phyloP scores from a whole-genome alignment of 306 rosid genomes.

The Citrullus colocynthis region DNA sequence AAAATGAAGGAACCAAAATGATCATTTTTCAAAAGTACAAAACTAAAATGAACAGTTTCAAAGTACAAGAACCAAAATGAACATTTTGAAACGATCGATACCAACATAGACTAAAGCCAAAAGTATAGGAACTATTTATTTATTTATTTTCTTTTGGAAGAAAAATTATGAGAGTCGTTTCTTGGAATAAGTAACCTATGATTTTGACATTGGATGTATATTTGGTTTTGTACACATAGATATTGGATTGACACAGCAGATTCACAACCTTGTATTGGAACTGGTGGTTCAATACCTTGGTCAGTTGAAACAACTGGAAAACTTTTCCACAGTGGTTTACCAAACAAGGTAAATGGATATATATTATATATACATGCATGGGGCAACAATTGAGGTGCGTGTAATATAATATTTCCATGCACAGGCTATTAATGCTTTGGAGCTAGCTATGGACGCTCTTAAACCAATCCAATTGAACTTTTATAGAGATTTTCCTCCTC shows the following conservation, averaged over 20 bases:
- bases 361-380: no score
- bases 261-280: slow-evolving; percentile 88
- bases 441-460: slow-evolving; percentile 84
- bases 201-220: neutral
- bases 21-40: no score
- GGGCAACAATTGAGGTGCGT: no score
- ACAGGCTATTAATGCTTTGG: slow-evolving; percentile 84
- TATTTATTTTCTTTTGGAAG: no score
- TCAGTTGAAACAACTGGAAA: slow-evolving; percentile 39
- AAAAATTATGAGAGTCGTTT: no score
- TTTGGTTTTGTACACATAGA: slow-evolving; percentile 23
- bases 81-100: no score
- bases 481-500: slow-evolving; percentile 83
- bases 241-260: slow-evolving; percentile 91
- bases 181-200: neutral
- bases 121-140: no score
- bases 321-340: slow-evolving; percentile 87
- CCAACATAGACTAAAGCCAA: no score
- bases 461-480: slow-evolving; percentile 66
- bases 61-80: no score
- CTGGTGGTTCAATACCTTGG: slow-evolving; percentile 95
- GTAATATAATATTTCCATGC: neutral
- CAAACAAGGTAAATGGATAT: slow-evolving; percentile 42
- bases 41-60: no score
- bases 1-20: no score